phyloP scores from a whole-genome alignment of 768 basidiomycete genomes.

The Sistotremastrum suecicum region DNA sequence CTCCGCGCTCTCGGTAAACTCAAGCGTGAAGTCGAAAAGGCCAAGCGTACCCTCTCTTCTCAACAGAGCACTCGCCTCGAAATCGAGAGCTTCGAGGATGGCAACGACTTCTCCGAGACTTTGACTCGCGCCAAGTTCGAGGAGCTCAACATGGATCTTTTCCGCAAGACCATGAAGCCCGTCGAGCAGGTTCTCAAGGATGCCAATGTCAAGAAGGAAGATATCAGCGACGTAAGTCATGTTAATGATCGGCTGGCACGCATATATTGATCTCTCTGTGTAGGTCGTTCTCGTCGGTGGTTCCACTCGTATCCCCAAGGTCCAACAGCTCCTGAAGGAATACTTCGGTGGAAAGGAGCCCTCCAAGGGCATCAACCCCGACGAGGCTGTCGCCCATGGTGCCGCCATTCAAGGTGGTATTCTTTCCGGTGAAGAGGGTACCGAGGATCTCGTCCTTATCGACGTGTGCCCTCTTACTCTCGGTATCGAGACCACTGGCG shows the following conservation, averaged over 20 bases:
- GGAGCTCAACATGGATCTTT: slow-evolving; percentile 96
- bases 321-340: slow-evolving; percentile 95
- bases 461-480: slow-evolving; percentile 95
- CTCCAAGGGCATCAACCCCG: slow-evolving; percentile 97
- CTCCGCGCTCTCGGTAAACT: slow-evolving; percentile 79
- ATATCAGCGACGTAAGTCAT: slow-evolving; percentile 64
- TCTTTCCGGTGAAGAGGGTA: slow-evolving; percentile 86
- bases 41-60: slow-evolving; percentile 83
- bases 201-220: slow-evolving; percentile 95
- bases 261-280: not conserved
- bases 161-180: slow-evolving; percentile 99
- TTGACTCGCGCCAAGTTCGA: slow-evolving; percentile 98
- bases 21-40: slow-evolving; percentile 87
- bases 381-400: slow-evolving; percentile 98
- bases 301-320: slow-evolving; percentile 99
- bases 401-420: slow-evolving; percentile 98
- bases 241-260: not conserved
- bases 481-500: slow-evolving; percentile 98
- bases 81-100: slow-evolving; percentile 91
- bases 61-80: slow-evolving; percentile 88
- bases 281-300: slow-evolving; percentile 87
- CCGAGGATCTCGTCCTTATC: slow-evolving; percentile 83
- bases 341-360: slow-evolving; percentile 96
- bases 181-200: slow-evolving; percentile 99
- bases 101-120: slow-evolving; percentile 95